A percentile compares a stretch with the other conserved stretches of the same genome.
Conservation (phyloP, 768 basidiomycete species). For the Boletus barrowsii region DNA sequence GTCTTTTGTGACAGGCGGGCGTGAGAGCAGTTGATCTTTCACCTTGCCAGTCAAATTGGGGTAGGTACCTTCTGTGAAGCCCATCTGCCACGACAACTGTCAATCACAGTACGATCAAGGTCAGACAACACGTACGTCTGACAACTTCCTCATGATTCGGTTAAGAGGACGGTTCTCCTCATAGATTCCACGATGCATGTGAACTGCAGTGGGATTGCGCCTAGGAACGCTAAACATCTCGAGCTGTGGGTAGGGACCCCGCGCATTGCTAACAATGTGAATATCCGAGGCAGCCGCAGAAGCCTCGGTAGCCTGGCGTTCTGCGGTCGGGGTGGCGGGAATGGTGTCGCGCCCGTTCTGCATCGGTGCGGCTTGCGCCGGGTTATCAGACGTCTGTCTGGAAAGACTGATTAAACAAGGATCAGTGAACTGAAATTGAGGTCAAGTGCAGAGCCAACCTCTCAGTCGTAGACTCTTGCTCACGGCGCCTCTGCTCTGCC, state of each 20-base stretch:
- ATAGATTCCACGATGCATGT: slow-evolving; percentile 21
- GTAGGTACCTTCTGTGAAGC: slow-evolving; percentile 59
- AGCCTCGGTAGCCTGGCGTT: slow-evolving; percentile 16
- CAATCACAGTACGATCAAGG: slow-evolving; percentile 6
- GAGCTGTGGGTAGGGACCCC: slow-evolving; percentile 56
- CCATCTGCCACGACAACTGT: slow-evolving; percentile 51
- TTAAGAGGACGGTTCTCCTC: slow-evolving; percentile 40
- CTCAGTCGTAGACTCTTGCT: slow-evolving; percentile 20
- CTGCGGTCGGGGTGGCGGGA: slow-evolving; percentile 5
- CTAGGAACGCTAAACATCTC: slow-evolving; percentile 62
- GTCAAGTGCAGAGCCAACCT: slow-evolving; percentile 19
- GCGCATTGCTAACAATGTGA: slow-evolving; percentile 62
- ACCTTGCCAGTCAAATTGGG: slow-evolving; percentile 52
- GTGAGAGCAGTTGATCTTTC: slow-evolving; percentile 45
- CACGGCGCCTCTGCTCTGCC: slow-evolving; percentile 30
- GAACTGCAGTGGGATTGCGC: slow-evolving; percentile 33
- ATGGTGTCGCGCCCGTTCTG: background rate
- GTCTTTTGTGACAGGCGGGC: slow-evolving; percentile 45
- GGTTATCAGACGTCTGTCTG: slow-evolving; percentile 24
- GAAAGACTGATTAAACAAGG: slow-evolving; percentile 17
- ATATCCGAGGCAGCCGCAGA: slow-evolving; percentile 18
- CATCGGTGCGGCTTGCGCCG: slow-evolving; percentile 5
- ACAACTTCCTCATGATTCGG: slow-evolving; percentile 56
- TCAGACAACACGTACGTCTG: slow-evolving; percentile 49
- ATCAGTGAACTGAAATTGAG: slow-evolving; percentile 5